Evolutionary conservation across 1,139 yeast species (phyloP), one percentile per base, ranked within the genome.

Genomic region (Saccharomyces pastorianus): DNA sequence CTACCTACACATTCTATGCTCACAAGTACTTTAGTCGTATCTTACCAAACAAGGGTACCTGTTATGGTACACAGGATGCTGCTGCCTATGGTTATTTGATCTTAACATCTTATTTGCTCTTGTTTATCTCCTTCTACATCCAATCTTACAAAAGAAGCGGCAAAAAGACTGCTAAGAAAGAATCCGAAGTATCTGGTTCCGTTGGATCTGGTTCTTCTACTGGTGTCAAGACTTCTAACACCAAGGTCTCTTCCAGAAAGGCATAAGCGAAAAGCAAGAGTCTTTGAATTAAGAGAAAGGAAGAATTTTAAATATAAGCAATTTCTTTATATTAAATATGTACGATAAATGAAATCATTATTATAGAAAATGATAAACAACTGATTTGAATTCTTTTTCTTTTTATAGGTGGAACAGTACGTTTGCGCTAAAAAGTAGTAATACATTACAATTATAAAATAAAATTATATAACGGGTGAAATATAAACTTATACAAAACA

Each of bases 51-150:
- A 74, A 77, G 66, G 97, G 96, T 59, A 84, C 85, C 64, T 93
- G 99, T 74, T 82, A 88, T 61, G 99, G 99, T 58, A 86, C 91
- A 59, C 93, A 89, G 73, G 79, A 85, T 64, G 99, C 99, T 56
- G 98, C 98, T 44, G 80, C 84, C 56, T 85, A 84, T 65, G 99
- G 99, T 41, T 89, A 91, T 73, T 80, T 85, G 70, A 88, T 93
- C 66, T 80, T 93, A 73, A 85, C 96, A 52, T 85, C 95, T 56
- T 93, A 93, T 76, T 80, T 93, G 76, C 79, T 93, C 59, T 79
- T 93, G 70, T 93, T 93, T 78, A 89, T 93, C 71, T 87, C 93
- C 53, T 93, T 93, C 80, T 93, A 93, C 81, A 85, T 90, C 68
- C 83, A 82, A 69, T 89, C 90, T 55, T 93, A 93, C 81, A 81